Conservation (phyloP, 805 yeast species). For the Pichia scutulata region DNA sequence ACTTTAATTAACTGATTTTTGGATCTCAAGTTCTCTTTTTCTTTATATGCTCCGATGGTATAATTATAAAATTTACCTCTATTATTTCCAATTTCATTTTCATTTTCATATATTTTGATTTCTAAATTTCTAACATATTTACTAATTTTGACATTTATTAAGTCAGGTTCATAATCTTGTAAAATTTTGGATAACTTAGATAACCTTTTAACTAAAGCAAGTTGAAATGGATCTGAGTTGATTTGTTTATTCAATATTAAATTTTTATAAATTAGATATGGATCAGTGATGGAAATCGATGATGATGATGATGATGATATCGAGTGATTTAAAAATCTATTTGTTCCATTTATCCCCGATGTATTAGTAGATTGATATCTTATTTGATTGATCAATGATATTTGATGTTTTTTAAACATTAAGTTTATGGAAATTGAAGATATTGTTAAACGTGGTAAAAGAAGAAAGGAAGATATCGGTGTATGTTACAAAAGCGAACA, state of each 20-base stretch:
- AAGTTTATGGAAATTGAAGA: not conserved
- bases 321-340: not conserved
- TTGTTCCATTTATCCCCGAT: constrained; percentile 7
- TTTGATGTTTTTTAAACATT: not conserved
- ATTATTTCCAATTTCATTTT: constrained; percentile 4
- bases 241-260: constrained; percentile 45
- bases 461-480: not conserved
- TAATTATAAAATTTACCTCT: constrained; percentile 19
- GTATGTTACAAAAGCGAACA: not conserved
- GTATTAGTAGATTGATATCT: not conserved
- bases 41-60: constrained; percentile 25
- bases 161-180: constrained; percentile 55
- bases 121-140: constrained; percentile 30
- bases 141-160: constrained; percentile 37
- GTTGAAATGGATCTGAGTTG: constrained; percentile 49
- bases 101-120: constrained; percentile 13
- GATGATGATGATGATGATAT: not conserved
- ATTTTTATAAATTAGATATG: constrained; percentile 47
- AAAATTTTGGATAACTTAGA: constrained; percentile 53
- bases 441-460: too few relatives aligned
- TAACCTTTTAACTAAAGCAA: constrained; percentile 53
- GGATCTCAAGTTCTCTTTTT: constrained; percentile 10
- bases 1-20: constrained; percentile 38
- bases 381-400: not conserved
- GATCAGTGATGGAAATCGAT: constrained; percentile 41